Conservation (phyloP, 352 stramenopile genomes). For the Phytophthora citrophthora region DNA sequence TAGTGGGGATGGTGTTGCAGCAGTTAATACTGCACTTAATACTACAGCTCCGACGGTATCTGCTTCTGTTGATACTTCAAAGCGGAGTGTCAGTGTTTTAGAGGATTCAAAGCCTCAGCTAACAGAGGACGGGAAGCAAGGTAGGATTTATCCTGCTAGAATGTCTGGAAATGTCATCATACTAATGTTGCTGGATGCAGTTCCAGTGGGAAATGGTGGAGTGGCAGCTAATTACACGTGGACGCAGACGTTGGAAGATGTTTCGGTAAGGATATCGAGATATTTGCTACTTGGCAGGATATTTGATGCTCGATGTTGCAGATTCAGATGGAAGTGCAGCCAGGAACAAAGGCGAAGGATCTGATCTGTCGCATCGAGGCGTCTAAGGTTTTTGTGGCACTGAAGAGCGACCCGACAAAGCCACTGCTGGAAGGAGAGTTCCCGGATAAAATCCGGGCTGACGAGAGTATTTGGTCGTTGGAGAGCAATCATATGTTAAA, state of each 20-base stretch:
- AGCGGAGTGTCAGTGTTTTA: neutral
- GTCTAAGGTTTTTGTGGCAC: slow-evolving; percentile 81
- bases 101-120: neutral
- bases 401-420: slow-evolving; percentile 54
- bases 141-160: slow-evolving; percentile 21
- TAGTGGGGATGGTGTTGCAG: neutral
- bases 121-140: slow-evolving; percentile 69
- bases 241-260: slow-evolving; percentile 98
- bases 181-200: slow-evolving; percentile 37
- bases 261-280: slow-evolving; percentile 70
- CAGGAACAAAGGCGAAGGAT: slow-evolving; percentile 90
- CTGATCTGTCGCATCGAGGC: slow-evolving; percentile 92
- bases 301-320: slow-evolving; percentile 21
- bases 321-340: slow-evolving; percentile 89
- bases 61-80: neutral
- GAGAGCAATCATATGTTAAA: slow-evolving; percentile 68
- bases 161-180: slow-evolving; percentile 1
- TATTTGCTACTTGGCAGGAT: neutral
- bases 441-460: slow-evolving; percentile 93
- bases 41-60: neutral
- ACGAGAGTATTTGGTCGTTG: slow-evolving; percentile 98
- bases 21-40: neutral
- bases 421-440: slow-evolving; percentile 87
- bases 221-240: slow-evolving; percentile 93
- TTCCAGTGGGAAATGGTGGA: slow-evolving; percentile 92